phyloP scores from a whole-genome alignment of 305 asterid species.

The Fraxinus xanthoxyloides region DNA sequence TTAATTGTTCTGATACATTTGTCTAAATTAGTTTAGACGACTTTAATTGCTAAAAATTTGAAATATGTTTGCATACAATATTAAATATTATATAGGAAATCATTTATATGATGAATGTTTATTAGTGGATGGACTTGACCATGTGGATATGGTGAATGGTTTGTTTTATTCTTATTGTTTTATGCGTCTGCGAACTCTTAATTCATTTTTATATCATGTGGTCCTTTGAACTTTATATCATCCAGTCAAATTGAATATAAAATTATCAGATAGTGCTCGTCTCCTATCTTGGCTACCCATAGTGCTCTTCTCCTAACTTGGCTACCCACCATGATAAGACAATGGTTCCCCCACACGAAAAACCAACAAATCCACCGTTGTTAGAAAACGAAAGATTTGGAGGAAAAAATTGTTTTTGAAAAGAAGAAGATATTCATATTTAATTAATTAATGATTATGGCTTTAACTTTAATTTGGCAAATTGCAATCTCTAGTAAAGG shows the following conservation, averaged over 20 bases:
- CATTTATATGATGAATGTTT: no score
- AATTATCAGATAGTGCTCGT: conserved; percentile 6
- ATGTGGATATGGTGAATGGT: no score
- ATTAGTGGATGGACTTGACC: no score
- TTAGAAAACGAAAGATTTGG: neutral
- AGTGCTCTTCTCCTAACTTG: neutral
- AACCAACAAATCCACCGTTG: neutral
- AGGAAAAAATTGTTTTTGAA: neutral
- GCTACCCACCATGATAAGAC: conserved; percentile 1
- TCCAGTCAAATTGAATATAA: neutral
- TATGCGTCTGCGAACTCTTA: no score
- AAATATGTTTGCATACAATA: no score
- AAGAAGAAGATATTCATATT: neutral
- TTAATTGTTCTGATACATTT: no score
- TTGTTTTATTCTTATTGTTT: no score
- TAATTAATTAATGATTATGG: neutral
- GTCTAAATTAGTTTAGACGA: no score
- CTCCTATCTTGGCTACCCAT: neutral
- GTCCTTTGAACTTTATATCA: conserved; percentile 29
- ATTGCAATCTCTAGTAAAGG: neutral
- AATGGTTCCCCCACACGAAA: neutral
- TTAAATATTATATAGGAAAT: no score
- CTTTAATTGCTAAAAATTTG: no score
- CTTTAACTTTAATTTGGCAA: neutral
- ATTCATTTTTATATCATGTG: neutral